These are phyloP conservation scores for Takakia lepidozioides DNA, from an alignment of 225 moss, liverwort and hornwort species.

Conservation along the genomic window DNA sequence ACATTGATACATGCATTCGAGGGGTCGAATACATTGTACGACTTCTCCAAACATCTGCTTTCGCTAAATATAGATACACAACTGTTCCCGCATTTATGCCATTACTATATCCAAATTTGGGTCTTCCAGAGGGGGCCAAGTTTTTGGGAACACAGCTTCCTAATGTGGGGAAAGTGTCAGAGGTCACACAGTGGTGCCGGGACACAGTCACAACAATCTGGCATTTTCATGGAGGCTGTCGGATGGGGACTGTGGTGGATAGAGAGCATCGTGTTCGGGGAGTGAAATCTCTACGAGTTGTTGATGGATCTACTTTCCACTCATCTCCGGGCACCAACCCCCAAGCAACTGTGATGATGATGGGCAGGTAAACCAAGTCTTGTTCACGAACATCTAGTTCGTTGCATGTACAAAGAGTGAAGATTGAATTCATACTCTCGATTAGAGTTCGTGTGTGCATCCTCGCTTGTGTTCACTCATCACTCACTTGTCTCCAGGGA, in stretches of 20 bases:
- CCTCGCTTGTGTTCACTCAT: too few species aligned
- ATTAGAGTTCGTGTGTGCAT: too few species aligned
- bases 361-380: constrained; percentile 42
- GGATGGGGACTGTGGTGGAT: constrained; percentile 18
- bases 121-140: background rate
- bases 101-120: constrained; percentile 10
- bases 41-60: constrained; percentile 7
- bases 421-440: too few species aligned
- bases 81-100: constrained; percentile 10
- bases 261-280: constrained; percentile 12
- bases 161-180: constrained; percentile 2
- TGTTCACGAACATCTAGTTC: too few species aligned
- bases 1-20: constrained; percentile 15
- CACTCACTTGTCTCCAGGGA: too few species aligned
- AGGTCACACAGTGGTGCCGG: background rate
- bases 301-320: constrained; percentile 27
- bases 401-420: too few species aligned
- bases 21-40: constrained; percentile 3
- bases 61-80: constrained; percentile 1
- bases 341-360: constrained; percentile 42
- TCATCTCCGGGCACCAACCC: constrained; percentile 32
- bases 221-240: constrained; percentile 31
- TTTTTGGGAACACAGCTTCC: constrained; percentile 7
- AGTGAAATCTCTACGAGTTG: constrained; percentile 17
- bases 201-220: too few species aligned